A percentile compares a stretch with the other conserved stretches of the same genome.
These are phyloP conservation scores for Corinectria fuckeliana DNA, from an alignment of 2,329 filamentous ascomycete genomes.

Conservation along the genomic window DNA sequence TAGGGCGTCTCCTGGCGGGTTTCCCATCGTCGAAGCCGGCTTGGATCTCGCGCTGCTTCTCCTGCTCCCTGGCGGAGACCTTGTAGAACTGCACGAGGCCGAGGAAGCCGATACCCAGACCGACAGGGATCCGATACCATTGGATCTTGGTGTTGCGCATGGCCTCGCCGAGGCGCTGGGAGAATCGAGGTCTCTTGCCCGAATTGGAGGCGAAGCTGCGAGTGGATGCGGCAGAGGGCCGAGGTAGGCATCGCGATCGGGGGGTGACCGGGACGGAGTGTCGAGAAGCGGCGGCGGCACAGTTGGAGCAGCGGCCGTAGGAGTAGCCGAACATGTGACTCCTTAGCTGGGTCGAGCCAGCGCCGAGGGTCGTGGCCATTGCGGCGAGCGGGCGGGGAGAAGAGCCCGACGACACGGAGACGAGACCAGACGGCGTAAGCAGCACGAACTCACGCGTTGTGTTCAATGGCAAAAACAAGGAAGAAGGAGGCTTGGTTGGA, in stretches of 20 bases:
- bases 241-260: constrained; percentile 36
- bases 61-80: constrained; percentile 64
- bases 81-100: constrained; percentile 86
- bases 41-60: constrained; percentile 54
- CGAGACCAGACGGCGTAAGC: not conserved
- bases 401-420: constrained; percentile 5
- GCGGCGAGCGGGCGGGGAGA: constrained; percentile 22
- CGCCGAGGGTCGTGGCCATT: constrained; percentile 44
- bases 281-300: constrained; percentile 31
- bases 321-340: constrained; percentile 42
- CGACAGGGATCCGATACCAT: constrained; percentile 92
- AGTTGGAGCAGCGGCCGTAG: constrained; percentile 40
- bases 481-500: not conserved
- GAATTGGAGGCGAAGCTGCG: constrained; percentile 46
- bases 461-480: constrained; percentile 9
- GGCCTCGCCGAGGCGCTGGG: constrained; percentile 57
- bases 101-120: constrained; percentile 83
- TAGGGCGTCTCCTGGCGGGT: constrained; percentile 58
- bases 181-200: constrained; percentile 56
- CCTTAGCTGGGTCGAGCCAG: constrained; percentile 44
- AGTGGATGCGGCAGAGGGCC: constrained; percentile 31
- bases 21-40: constrained; percentile 50
- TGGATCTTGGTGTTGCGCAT: constrained; percentile 66
- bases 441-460: constrained; percentile 6
- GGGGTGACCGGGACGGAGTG: constrained; percentile 31